Evolutionary conservation across 2,329 filamentous ascomycete genomes (phyloP).

Genomic region (Talaromyces amestolkiae): DNA sequence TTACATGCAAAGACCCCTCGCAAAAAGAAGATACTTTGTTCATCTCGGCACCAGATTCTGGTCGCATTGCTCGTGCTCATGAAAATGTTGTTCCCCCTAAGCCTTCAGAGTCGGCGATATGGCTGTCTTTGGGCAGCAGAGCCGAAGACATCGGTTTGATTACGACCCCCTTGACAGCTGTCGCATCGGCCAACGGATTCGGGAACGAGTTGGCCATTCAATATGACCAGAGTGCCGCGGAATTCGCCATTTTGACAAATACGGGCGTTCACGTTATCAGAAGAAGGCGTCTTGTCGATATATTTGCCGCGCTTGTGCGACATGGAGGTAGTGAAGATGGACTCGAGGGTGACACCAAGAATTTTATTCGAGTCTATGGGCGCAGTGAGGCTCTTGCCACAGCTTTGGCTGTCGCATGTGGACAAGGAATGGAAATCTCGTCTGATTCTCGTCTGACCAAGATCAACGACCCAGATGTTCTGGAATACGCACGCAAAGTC

Average conservation of each 20-base stretch:
- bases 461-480: constrained; percentile 76
- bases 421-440: constrained; percentile 80
- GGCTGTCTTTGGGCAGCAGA: constrained; percentile 70
- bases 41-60: constrained; percentile 82
- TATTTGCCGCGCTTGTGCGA: constrained; percentile 80
- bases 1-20: constrained; percentile 63
- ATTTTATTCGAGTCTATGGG: constrained; percentile 82
- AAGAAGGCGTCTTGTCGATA: constrained; percentile 80
- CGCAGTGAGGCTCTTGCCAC: constrained; percentile 85
- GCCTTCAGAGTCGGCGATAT: constrained; percentile 78
- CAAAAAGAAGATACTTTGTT: constrained; percentile 69
- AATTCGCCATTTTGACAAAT: constrained; percentile 89
- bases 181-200: constrained; percentile 70
- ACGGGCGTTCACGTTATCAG: constrained; percentile 84
- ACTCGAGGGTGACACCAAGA: constrained; percentile 75
- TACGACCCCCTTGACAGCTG: constrained; percentile 68
- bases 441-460: constrained; percentile 66
- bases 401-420: constrained; percentile 89
- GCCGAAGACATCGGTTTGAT: constrained; percentile 77
- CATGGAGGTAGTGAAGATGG: constrained; percentile 69
- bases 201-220: constrained; percentile 97
- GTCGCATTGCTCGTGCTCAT: constrained; percentile 64
- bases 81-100: constrained; percentile 54
- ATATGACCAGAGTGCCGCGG: constrained; percentile 76
- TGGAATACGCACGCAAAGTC: constrained; percentile 78